Percentiles rank a stretch among this genome's conserved stretches.
Evolutionary conservation across 257 asterid genomes (phyloP).

Genomic region (Rubia yunnanensis): DNA sequence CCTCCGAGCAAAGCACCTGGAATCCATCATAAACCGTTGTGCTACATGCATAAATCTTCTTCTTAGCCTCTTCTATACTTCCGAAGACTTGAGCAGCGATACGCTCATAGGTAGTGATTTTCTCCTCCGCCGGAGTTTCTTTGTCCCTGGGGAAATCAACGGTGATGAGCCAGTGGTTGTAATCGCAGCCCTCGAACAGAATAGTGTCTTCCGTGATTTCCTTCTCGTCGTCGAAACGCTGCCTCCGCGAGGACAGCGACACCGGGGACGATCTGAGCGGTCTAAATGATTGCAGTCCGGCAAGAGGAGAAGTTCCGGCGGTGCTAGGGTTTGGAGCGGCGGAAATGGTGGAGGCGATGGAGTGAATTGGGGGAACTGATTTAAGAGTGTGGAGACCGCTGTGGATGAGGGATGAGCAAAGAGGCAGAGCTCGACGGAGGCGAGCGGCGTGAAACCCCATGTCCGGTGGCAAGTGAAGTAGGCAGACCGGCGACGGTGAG

Average conservation of each 20-base stretch:
- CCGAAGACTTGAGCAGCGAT: constrained; percentile 85
- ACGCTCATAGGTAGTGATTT: constrained; percentile 59
- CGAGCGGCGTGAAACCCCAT: constrained; percentile 23
- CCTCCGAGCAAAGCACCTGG: constrained; percentile 83
- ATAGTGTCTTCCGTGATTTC: constrained; percentile 66
- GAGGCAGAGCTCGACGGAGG: constrained; percentile 26
- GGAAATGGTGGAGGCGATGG: constrained; percentile 6
- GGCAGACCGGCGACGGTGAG: neutral
- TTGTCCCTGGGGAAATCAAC: constrained; percentile 60
- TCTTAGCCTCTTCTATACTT: constrained; percentile 92
- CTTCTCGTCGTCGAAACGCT: constrained; percentile 40
- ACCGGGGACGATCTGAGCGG: constrained; percentile 33
- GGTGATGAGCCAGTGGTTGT: constrained; percentile 88
- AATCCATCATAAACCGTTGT: constrained; percentile 84
- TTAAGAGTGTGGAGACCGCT: constrained; percentile 11
- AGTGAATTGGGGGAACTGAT: neutral
- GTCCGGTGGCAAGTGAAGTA: constrained; percentile 5
- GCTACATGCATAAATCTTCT: constrained; percentile 81
- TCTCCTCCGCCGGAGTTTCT: constrained; percentile 43
- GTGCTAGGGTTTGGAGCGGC: neutral
- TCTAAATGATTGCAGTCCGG: constrained; percentile 12
- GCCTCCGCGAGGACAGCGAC: constrained; percentile 25
- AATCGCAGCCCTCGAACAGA: constrained; percentile 97
- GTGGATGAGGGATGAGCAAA: constrained; percentile 31
- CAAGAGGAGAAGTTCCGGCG: neutral